Evolutionary conservation across 2,329 filamentous ascomycete species (phyloP), one percentile per base, ranked within the genome.

Genomic region (Pleomassaria siparia): DNA sequence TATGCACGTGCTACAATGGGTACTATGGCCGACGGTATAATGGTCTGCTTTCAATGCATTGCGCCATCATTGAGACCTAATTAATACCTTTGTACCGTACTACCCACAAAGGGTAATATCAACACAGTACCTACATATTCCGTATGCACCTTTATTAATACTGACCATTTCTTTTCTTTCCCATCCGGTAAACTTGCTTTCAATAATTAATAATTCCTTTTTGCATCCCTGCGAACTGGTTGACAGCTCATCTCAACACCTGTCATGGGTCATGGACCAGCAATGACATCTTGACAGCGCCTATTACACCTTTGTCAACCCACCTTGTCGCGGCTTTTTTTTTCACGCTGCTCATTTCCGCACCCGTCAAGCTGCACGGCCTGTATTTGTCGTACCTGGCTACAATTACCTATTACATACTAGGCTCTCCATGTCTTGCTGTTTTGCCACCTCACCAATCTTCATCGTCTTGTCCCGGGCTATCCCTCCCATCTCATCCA

Each of bases 61-160:
- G n/a, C n/a, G n/a, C n/a, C n/a, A n/a, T n/a, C n/a, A n/a, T n/a
- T n/a, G n/a, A n/a, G n/a, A n/a, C n/a, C n/a, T n/a, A n/a, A n/a
- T n/a, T n/a, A n/a, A n/a, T n/a, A n/a, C n/a, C n/a, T n/a, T n/a
- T n/a, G n/a, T n/a, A n/a, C n/a, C n/a, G n/a, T n/a, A n/a, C n/a
- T n/a, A n/a, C n/a, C n/a, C n/a, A n/a, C n/a, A n/a, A n/a, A n/a
- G n/a, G n/a, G n/a, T n/a, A n/a, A n/a, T n/a, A n/a, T n/a, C n/a
- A n/a, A n/a, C n/a, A n/a, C n/a, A n/a, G n/a, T n/a, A n/a, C 20
- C 25, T 45, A 33, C 43, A 45, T 39, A 16, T 15, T 22, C n/a
- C 8, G 42, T 25, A 20, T 29, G 32, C 20, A 4, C 33, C 24
- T 40, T 11, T 44, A 32, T 29, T 4, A 9, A 18, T 41, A 12